Conservation (phyloP, 2,329 filamentous ascomycete genomes). For the Pseudopithomyces chartarum region DNA sequence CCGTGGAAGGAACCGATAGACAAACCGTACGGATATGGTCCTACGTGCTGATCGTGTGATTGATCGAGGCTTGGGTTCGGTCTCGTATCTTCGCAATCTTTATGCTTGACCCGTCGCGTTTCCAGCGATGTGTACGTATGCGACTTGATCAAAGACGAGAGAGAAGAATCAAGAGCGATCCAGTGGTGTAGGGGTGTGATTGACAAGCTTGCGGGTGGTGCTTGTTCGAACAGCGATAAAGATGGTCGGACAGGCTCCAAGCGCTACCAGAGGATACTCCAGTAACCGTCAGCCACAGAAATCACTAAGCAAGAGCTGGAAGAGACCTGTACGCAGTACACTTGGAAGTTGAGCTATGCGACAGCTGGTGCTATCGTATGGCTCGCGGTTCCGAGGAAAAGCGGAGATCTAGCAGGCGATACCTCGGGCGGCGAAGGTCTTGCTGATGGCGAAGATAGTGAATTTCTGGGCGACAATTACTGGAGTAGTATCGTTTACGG, state of each 20-base stretch:
- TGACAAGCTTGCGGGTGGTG: conserved; percentile 38
- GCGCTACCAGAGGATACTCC: conserved; percentile 44
- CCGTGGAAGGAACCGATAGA: conserved; percentile 46
- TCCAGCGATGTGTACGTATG: conserved; percentile 11
- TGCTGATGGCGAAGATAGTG: conserved; percentile 41
- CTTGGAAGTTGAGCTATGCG: conserved; percentile 43
- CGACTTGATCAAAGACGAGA: conserved; percentile 10
- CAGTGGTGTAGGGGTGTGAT: conserved; percentile 25
- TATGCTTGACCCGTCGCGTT: conserved; percentile 17
- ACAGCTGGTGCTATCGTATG: conserved; percentile 42
- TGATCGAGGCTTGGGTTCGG: conserved; percentile 24
- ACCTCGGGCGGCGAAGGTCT: conserved; percentile 45
- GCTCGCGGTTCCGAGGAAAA: conserved; percentile 40
- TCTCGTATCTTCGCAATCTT: conserved; percentile 26
- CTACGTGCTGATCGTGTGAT: conserved; percentile 44
- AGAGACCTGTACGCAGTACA: conserved; percentile 42
- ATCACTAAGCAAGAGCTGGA: conserved; percentile 48
- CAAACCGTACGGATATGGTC: conserved; percentile 43
- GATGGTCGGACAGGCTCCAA: conserved; percentile 40
- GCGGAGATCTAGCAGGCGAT: conserved; percentile 45
- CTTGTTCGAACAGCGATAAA: conserved; percentile 35
- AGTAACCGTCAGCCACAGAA: conserved; percentile 51
- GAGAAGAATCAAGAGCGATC: conserved; percentile 18
- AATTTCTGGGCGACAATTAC: conserved; percentile 51
- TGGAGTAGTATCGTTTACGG: conserved; percentile 43